Evolutionary conservation across 2,329 filamentous ascomycete species (phyloP), one percentile per base, ranked within the genome.

Genomic region (Fragosphaeria purpurea): DNA sequence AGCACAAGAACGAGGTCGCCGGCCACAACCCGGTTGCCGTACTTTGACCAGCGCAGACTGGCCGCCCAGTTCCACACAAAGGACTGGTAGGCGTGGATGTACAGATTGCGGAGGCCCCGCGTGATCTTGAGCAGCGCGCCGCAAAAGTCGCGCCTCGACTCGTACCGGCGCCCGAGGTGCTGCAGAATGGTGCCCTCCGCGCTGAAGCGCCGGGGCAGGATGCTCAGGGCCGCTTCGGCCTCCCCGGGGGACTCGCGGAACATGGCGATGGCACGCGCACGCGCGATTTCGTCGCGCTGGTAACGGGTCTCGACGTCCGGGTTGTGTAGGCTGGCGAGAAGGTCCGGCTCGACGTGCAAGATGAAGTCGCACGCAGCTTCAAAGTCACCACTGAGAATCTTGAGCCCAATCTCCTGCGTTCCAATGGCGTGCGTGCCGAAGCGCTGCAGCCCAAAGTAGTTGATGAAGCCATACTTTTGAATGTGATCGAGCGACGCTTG

Each of bases 391-490:
- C 86, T 78, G 1, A 98, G 75, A 62, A 98, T 89, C 64, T 87
- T 83, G 62, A 85, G 80, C 46, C 93, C 93, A 46, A 96, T 73
- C 41, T 83, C 77, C 61, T 97, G 88, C 0, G 93, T 98, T 37
- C 89, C 86, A 10, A 87, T 85, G 33, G 81, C 72, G 65, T 93
- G 91, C 0, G 89, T 91, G 33, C 93, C 93, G 60, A 98, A 98
- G 31, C 93, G 83, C 68, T 98, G 93, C n/a, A 97, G 80, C 7
- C 93, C 93, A 62, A 90, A 98, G 70, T 97, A 98, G 68, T 98
- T 98, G 67, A 98, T 83, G 72, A 94, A 98, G 3, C 93, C 93
- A 43, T 83, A 77, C 42, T 80, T 69, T 50, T 76, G 73, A 57
- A 97, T 79, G 55, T 83, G 79, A 41, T 76, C 70, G 47, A 95